Evolutionary conservation across 2,329 filamentous ascomycete species (phyloP), one percentile per base, ranked within the genome.

Genomic region (Pseudonectria foliicola): DNA sequence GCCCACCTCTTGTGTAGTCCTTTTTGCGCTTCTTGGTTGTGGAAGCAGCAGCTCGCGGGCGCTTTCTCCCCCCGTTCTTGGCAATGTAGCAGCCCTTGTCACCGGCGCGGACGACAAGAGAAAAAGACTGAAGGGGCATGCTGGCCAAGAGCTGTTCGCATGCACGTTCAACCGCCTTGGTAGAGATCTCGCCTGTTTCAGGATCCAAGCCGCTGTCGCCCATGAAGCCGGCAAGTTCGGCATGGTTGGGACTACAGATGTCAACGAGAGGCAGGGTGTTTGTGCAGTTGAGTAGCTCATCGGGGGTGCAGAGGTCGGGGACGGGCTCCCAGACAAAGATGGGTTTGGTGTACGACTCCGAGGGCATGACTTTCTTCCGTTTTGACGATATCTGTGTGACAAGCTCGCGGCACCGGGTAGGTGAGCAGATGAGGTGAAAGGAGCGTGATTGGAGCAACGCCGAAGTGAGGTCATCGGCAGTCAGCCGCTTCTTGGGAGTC

Each of bases 291-390:
- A 80, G 65, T 18, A 81, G 62, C 54, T 82, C 72, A 27, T 79
- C 76, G 0, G 86, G 80, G 0, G 75, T 81, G 58, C 89, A 95
- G 1, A 86, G 71, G 59, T 95, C 87, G 2, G 92, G 92, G 2
- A 95, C 85, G 1, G 92, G 92, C 57, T 98, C 92, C 90, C 90
- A 98, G 34, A 96, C 77, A 56, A 95, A 86, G 6, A 88, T 61
- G 1, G 89, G 85, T 31, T 74, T 73, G 1, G 66, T 51, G 46
- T 67, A 68, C 10, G 51, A 41, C 29, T 60, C 55, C 4, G 47
- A 40, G 1, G 59, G 43, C 11, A 48, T 41, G 15, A 63, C 43
- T 7, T 61, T 61, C 50, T 69, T 71, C 7, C 75, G 66, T 21
- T 78, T 71, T 4, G 68, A 63, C 5, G 79, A 66, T 39, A 96